These are phyloP conservation scores for Penicillium tannophilum DNA, from an alignment of 495 filamentous ascomycete genomes.

Conservation along the genomic window DNA sequence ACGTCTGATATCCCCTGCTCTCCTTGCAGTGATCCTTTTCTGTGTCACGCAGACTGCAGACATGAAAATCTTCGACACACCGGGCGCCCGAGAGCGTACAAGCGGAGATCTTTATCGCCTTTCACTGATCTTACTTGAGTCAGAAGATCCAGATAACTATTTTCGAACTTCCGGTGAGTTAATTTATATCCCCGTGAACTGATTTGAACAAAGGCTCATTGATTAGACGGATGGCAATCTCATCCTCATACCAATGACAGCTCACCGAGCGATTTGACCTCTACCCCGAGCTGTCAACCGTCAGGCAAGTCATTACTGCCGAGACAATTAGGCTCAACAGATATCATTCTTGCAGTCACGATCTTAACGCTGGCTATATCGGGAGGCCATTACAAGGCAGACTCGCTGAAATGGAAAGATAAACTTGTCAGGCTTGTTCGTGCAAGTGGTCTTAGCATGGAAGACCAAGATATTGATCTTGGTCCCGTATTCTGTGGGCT, in stretches of 20 bases:
- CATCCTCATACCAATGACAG: constrained; percentile 12
- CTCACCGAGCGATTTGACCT: constrained; percentile 8
- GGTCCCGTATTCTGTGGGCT: constrained; percentile 23
- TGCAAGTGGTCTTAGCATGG: constrained; percentile 28
- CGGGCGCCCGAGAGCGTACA: constrained; percentile 28
- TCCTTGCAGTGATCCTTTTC: constrained; percentile 43
- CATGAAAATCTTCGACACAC: constrained; percentile 29
- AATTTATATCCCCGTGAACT: not conserved
- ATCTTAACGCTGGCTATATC: constrained; percentile 34
- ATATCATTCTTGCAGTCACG: constrained; percentile 29
- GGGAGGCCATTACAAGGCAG: constrained; percentile 35
- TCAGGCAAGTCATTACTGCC: constrained; percentile 18
- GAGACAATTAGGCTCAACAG: constrained; percentile 19
- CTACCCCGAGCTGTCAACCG: constrained; percentile 11
- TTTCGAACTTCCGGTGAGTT: constrained; percentile 26
- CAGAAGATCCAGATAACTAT: constrained; percentile 27
- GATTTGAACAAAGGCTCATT: not conserved
- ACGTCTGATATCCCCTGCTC: constrained; percentile 35
- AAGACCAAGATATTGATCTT: constrained; percentile 27
- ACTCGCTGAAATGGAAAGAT: constrained; percentile 36
- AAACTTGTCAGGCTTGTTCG: constrained; percentile 32
- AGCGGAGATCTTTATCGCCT: constrained; percentile 34
- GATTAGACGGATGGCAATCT: constrained; percentile 22
- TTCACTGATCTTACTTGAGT: constrained; percentile 24
- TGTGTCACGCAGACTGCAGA: constrained; percentile 43